Evolutionary conservation across 2,329 filamentous ascomycete species (phyloP), one percentile per base, ranked within the genome.

Genomic region (Fusarium denticulatum): DNA sequence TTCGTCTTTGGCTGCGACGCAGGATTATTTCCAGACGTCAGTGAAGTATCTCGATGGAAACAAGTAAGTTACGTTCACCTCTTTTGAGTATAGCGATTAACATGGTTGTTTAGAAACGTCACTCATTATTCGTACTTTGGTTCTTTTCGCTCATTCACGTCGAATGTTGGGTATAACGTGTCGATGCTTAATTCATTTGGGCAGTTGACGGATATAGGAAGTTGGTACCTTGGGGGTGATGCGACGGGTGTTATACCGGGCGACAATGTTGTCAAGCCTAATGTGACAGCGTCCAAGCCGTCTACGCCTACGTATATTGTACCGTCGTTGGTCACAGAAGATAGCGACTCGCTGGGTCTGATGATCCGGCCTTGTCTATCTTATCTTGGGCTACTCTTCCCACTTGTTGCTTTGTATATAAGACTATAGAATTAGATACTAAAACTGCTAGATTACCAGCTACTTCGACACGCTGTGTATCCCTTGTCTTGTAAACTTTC

Each of bases 401-500:
- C 20, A 1, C 7, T 53, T 18, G 11, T 40, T 9, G 34, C 24
- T 28, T n/a, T 28, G 2, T n/a, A 39, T 28, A 13, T 8, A 14
- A 40, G 7, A n/a, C 11, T 22, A 8, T 37, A 53, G 3, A 28
- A 22, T 13, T 37, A 12, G 12, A n/a, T 7, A 28, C 15, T 0
- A 7, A 13, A 18, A 12, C 3, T 2, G 22, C 9, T 9, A 6
- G 11, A 14, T 5, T 20, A 7, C 3, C 10, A 12, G 13, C 9
- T 22, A 13, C 13, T 53, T 37, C 2, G 10, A 28, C 3, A 13
- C 3, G 10, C 2, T 22, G 3, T 15, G 9, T 28, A 11, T 4
- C 9, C 4, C 7, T n/a, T 10, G 15, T 18, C 2, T 3, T 24
- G 1, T 16, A 0, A 18, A 3, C 10, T 13, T n/a, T 7, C 6